These are phyloP conservation scores for Lactarius evosmus DNA, from an alignment of 768 basidiomycete genomes.

Conservation along the genomic window DNA sequence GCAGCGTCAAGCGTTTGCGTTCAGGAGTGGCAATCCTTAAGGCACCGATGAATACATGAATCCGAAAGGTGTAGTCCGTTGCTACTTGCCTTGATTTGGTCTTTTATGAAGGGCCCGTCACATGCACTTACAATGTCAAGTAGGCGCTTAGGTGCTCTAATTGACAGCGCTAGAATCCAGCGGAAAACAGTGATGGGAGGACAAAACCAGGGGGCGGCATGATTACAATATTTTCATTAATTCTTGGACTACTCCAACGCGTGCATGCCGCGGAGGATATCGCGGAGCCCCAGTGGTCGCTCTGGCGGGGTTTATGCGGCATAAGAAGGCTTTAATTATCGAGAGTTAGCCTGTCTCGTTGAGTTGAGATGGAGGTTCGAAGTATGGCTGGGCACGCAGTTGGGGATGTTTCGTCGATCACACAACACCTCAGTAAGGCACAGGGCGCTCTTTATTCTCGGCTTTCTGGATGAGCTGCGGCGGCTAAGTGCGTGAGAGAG, in stretches of 20 bases:
- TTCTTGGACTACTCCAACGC: background rate
- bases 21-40: background rate
- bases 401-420: background rate
- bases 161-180: background rate
- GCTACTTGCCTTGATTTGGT: background rate
- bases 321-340: constrained; percentile 5
- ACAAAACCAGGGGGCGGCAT: background rate
- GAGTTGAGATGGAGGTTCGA: background rate
- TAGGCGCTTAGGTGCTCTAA: background rate
- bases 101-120: background rate
- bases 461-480: background rate
- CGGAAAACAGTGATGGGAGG: background rate
- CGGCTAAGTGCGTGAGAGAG: background rate
- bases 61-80: background rate
- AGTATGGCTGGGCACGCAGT: background rate
- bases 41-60: background rate
- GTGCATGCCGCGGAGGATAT: constrained; percentile 14
- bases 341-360: background rate
- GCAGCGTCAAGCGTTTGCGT: background rate
- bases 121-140: background rate
- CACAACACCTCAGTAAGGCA: background rate
- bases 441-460: background rate
- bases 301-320: constrained; percentile 2
- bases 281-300: constrained; percentile 7
- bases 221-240: background rate